Evolutionary conservation across 208 protist species (phyloP), one percentile per base, ranked within the genome.

Genomic region (Crithidia expoeki): DNA sequence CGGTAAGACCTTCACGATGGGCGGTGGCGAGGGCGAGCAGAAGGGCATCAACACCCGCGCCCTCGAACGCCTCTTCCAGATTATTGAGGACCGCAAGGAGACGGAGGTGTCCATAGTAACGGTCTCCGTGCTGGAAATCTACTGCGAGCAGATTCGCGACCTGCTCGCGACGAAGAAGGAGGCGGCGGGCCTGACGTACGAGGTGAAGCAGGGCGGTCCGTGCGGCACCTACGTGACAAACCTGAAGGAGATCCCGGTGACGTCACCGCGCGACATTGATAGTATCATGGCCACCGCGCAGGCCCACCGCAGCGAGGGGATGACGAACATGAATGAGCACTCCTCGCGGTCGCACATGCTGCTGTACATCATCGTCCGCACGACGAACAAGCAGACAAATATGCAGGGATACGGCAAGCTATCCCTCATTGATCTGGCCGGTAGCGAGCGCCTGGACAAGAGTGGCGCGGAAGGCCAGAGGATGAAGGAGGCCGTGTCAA

Each of bases 311-410:
- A 94, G 81, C 58, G 89, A 96, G 64, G 90, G 91, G 32, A 81
- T 66, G 52, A 98, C 96, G 4, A 94, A 96, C 69, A 97, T 98
- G 92, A 98, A 98, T 75, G 87, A 95, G 68, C 84, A 94, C 72
- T 97, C 90, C 6, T 97, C 92, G 14, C 89, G 96, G 6, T 98
- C 94, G n/a, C 96, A 98, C 85, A 96, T 97, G 87, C 74, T 98
- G 34, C 68, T 98, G 28, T 96, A 92, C 70, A 93, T 98, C 49
- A 88, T 94, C 49, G 86, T 97, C 47, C 75, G 79, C 38, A 94
- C 88, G 21, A 96, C 76, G 16, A 98, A 97, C 66, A 93, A 88
- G 50, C 89, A 93, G 64, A 97, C 91, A 4, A 86, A 88, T 42
- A 86, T 94, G 65, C 85, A 94, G 60, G 90, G 94, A 62, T 92